Evolutionary conservation across 768 basidiomycete species (phyloP), one percentile per base, ranked within the genome.

Genomic region (Tremella yokohamensis): DNA sequence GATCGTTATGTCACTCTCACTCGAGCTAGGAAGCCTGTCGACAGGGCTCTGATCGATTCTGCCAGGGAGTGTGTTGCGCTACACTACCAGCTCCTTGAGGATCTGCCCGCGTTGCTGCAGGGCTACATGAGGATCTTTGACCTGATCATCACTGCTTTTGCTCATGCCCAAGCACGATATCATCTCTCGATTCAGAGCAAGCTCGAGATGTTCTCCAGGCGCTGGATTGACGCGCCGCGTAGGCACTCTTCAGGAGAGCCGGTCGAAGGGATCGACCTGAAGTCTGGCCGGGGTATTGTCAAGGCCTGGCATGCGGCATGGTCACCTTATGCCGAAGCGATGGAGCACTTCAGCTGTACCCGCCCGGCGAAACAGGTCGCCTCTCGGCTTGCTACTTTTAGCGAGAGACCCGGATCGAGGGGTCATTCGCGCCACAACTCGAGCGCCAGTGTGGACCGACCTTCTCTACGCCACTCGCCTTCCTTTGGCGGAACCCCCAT

Each of bases 71-170:
- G 73, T 48, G 66, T 68, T 51, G 71, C 76, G 16, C 60, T 78
- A 0, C 77, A 78, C 56, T 66, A 66, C 9, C 77, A 78, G 54
- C 63, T 78, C 16, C 56, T 75, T 2, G 76, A 74, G 34, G 77
- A 78, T 50, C 60, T 78, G 0, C 77, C 77, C 4, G 49, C 61
- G 0, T 74, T 76, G 44, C 34, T 77, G 19, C 71, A 73, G 34
- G 77, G 77, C 0, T 69, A 70, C 48, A 58, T 59, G n/a, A 56
- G 67, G 40, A 70, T 76, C 12, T 58, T 76, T 25, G 76, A 74
- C 45, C 26, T 74, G 0, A 63, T 70, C 24, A 9, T 75, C 2
- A 44, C 52, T 1, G 63, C 66, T 7, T 73, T 75, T 50, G 66
- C 69, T 3, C 44, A 47, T 4, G 64, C 66, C 15, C 76, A 76